Conservation (phyloP, 2,329 filamentous ascomycete species). For the Xylariaceae sp. region DNA sequence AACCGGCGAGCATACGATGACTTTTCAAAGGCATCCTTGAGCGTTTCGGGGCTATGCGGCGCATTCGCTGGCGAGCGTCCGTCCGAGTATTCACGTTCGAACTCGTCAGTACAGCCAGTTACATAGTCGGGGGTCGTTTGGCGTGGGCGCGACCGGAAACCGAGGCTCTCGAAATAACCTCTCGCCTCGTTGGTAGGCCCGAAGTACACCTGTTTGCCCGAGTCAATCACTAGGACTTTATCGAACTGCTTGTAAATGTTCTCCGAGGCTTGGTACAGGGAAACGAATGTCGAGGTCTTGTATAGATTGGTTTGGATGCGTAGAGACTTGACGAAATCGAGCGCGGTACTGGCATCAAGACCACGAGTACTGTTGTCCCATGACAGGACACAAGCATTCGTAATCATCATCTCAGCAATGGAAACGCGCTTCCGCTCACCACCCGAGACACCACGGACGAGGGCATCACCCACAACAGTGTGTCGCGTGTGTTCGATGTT, state of each 20-base stretch:
- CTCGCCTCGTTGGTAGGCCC: slow-evolving; percentile 63
- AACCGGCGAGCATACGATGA: slow-evolving; percentile 55
- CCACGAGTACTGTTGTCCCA: slow-evolving; percentile 74
- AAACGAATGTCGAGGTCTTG: slow-evolving; percentile 78
- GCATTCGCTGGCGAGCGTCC: slow-evolving; percentile 61
- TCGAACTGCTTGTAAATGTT: slow-evolving; percentile 76
- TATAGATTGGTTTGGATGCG: slow-evolving; percentile 79
- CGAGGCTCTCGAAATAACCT: slow-evolving; percentile 69
- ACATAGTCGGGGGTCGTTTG: slow-evolving; percentile 79
- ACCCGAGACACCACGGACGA: slow-evolving; percentile 73
- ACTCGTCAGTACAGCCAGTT: slow-evolving; percentile 77
- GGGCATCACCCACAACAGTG: slow-evolving; percentile 78
- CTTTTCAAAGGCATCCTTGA: slow-evolving; percentile 64
- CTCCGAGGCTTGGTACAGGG: slow-evolving; percentile 79
- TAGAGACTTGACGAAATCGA: slow-evolving; percentile 63
- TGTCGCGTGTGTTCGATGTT: slow-evolving; percentile 84
- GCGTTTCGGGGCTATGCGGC: slow-evolving; percentile 60
- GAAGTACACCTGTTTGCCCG: slow-evolving; percentile 70
- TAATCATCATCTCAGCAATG: slow-evolving; percentile 78
- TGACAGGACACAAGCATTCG: slow-evolving; percentile 62
- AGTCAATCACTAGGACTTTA: slow-evolving; percentile 77
- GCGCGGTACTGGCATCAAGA: slow-evolving; percentile 61
- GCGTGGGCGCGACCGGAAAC: slow-evolving; percentile 66
- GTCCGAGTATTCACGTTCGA: slow-evolving; percentile 68
- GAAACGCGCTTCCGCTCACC: slow-evolving; percentile 75